phyloP scores from a whole-genome alignment of 148 eudicot species.

The Pouteria glomerata region DNA sequence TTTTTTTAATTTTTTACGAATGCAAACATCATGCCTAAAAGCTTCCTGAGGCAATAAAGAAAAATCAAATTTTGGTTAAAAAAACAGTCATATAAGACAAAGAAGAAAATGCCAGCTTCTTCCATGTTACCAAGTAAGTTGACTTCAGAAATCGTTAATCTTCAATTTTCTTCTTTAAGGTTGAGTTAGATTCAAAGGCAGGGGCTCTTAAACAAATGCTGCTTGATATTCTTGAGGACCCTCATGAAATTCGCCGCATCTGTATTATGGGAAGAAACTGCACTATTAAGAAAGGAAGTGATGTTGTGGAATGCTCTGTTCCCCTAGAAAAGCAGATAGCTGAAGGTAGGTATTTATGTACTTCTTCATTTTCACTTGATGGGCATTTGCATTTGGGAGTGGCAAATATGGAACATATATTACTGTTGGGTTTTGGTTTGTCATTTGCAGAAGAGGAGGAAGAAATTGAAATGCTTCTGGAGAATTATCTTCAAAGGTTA shows the following conservation, averaged over 20 bases:
- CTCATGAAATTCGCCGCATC: slow-evolving; percentile 78
- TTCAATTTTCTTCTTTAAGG: slow-evolving; percentile 33
- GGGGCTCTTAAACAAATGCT: slow-evolving; percentile 93
- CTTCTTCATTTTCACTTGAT: neutral
- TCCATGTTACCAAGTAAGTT: no score
- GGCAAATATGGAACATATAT: neutral
- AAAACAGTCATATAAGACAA: no score
- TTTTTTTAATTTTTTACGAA: no score
- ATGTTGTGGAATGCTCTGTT: slow-evolving; percentile 65
- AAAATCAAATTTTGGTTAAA: no score
- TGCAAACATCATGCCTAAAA: no score
- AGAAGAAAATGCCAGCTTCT: no score
- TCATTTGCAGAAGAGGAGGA: slow-evolving; percentile 85
- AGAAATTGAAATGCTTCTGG: slow-evolving; percentile 98
- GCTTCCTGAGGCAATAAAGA: no score
- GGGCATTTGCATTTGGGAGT: neutral
- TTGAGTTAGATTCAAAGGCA: slow-evolving; percentile 88
- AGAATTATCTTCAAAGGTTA: slow-evolving; percentile 95
- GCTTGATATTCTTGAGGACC: slow-evolving; percentile 92
- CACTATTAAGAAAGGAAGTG: slow-evolving; percentile 37
- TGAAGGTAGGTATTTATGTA: slow-evolving; percentile 47
- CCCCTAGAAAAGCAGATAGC: slow-evolving; percentile 83
- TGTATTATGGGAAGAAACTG: slow-evolving; percentile 93
- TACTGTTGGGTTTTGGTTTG: slow-evolving; percentile 10
- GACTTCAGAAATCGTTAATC: neutral